A percentile compares a stretch with the other conserved stretches of the same genome.
Evolutionary conservation across 2,329 filamentous ascomycete species (phyloP).

Genomic region (Fusarium oxysporum): DNA sequence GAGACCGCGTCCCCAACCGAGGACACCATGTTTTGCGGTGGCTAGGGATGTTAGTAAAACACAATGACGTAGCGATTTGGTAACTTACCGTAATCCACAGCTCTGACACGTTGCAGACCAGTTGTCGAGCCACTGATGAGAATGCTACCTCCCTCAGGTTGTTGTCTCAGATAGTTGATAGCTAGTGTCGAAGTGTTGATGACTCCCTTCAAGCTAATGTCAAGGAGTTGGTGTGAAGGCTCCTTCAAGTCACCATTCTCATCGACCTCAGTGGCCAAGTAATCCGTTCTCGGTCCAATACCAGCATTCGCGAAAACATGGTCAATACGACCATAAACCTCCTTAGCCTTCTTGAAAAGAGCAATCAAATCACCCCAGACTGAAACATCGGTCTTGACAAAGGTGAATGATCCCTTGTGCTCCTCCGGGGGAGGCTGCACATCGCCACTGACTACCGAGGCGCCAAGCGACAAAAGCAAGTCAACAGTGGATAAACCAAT

Average conservation of each 20-base stretch:
- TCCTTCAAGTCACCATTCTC: slow-evolving; percentile 61
- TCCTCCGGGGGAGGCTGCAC: slow-evolving; percentile 55
- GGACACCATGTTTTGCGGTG: slow-evolving; percentile 65
- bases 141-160: slow-evolving; percentile 61
- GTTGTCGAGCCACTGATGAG: slow-evolving; percentile 65
- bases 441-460: slow-evolving; percentile 67
- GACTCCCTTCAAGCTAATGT: slow-evolving; percentile 62
- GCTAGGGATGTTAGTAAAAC: slow-evolving; percentile 46
- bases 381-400: slow-evolving; percentile 60
- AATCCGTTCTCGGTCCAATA: slow-evolving; percentile 59
- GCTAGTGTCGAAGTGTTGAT: slow-evolving; percentile 63
- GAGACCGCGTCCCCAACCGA: slow-evolving; percentile 64
- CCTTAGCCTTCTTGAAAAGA: slow-evolving; percentile 63
- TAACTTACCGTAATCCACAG: slow-evolving; percentile 61
- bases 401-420: slow-evolving; percentile 45
- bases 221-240: slow-evolving; percentile 56
- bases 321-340: slow-evolving; percentile 79
- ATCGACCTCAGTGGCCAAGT: slow-evolving; percentile 60
- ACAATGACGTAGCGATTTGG: accelerated
- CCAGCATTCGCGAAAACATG: slow-evolving; percentile 79
- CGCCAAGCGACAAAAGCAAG: slow-evolving; percentile 63
- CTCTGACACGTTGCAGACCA: slow-evolving; percentile 61
- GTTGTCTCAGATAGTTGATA: slow-evolving; percentile 62
- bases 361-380: slow-evolving; percentile 61
- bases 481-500: slow-evolving; percentile 69